Evolutionary conservation across 495 filamentous ascomycete species (phyloP), one percentile per base, ranked within the genome.

Genomic region (Podospora pseudopauciseta): DNA sequence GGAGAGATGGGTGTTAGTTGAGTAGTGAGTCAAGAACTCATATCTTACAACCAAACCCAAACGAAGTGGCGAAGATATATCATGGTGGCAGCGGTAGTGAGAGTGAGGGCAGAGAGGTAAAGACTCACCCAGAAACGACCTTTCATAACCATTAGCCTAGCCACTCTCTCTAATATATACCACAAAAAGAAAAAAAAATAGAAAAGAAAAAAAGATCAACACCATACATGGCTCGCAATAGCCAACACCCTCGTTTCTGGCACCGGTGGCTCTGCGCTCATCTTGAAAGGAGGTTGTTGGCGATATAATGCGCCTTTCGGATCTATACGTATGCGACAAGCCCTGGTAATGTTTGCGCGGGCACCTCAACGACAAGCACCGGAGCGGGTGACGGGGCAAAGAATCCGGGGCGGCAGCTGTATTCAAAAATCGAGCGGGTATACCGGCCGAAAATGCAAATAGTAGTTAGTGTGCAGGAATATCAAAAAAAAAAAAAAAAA

Each of bases 181-280:
- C 23, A 30, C 4, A 61, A 9, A 70, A 66, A 49, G 66, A 54
- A 64, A 75, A 39, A 63, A 67, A 67, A 44, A 59, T 19, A 19
- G 69, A 58, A 71, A 60, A 69, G 56, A 28, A 67, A 26, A 66
- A 26, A 56, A 44, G 11, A 27, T 4, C 54, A 23, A 23, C 23
- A 23, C 62, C 92, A 80, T 91, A 97, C 95, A 96, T 99, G 95
- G 80, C 95, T 98, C 76, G 95, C 95, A 70, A 98, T 87, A 56
- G 95, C 94, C 75, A 99, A 85, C 66, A 99, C 93, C 74, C 87
- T 83, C 34, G 93, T 96, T 76, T 95, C 92, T 13, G 93, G 92
- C 58, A 96, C 86, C 30, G 87, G 80, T n/a, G 78, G 76, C 71
- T 79, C 79, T 61, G 75, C 66, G 70, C 66, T 77, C 80, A 82